Base-by-base conservation (phyloP, 2,329 filamentous ascomycete genomes). In the Penicillium paneum region DNA sequence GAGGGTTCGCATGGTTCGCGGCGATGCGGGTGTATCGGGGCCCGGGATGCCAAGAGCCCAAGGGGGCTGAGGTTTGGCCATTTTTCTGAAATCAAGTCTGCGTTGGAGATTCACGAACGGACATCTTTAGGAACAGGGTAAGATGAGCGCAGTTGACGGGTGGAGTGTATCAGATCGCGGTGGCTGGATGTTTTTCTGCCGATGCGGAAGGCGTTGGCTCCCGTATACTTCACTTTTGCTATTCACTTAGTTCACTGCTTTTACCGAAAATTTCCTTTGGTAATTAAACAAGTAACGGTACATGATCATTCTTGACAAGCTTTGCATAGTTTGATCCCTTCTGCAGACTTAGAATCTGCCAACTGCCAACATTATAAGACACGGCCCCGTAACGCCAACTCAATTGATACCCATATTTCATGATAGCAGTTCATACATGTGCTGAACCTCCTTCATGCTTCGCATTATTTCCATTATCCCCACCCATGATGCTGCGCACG, bases 401-500 rank as follows among this genome's bases (percentile, higher is more conserved):
- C 32, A 53, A 36, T 39, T 39, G 28, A 32, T 55, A 46, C 47
- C 28, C 42, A 41, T 13, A 49, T 29, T 29, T 46, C 19, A 52
- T 52, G 35, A 36, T 52, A 24, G 31, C 11, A 35, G 2, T 28
- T 64, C 47, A 65, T 50, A 41, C 54, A 13, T 54, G 58, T 41
- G 55, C 46, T 39, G 42, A 21, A 5, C 54, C 50, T 24, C 56
- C 52, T 43, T 67, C 65, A 7, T 54, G 60, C 34, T 57, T 59
- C 47, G 55, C 58, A 54, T 64, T 67, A 48, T 63, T 65, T 15
- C 58, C 69, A 51, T 67, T 70, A 35, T 71, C 68, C 8, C 81
- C 79, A 2, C 86, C 85, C 63, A 83, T 79, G 46, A 89, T 77
- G 26, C 83, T 87, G 59, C 80, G 83, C 59, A 97, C 90, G 75